Percentiles rank a stretch among this genome's conserved stretches.
phyloP scores from a whole-genome alignment of 1,139 yeast species.

The Yamadazyma jaroonii region DNA sequence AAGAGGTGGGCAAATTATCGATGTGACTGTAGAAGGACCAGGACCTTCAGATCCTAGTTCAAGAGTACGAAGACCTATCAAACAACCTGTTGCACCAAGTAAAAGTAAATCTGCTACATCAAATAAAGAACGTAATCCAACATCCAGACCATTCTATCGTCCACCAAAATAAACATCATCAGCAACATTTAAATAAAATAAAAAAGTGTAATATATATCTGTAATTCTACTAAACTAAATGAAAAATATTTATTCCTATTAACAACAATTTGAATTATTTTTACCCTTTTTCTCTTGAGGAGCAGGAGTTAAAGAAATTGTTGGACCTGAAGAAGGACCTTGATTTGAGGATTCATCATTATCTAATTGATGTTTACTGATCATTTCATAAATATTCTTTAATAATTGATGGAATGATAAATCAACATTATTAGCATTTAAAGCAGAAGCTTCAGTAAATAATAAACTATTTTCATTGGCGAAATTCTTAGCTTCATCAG shows the following conservation, averaged over 20 bases:
- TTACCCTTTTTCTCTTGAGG: constrained; percentile 75
- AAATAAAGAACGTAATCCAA: constrained; percentile 1
- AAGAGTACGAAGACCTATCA: constrained; percentile 43
- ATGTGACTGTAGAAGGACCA: constrained; percentile 76
- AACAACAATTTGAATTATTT: constrained; percentile 66
- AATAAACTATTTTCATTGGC: constrained; percentile 90
- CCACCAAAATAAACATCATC: neutral
- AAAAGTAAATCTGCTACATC: neutral
- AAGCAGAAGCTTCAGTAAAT: constrained; percentile 96
- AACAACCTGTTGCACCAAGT: constrained; percentile 19
- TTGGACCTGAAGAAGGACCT: constrained; percentile 74
- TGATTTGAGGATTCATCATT: constrained; percentile 41
- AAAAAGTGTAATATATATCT: too few species aligned
- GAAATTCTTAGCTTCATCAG: constrained; percentile 94
- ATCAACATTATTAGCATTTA: constrained; percentile 93
- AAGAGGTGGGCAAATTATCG: constrained; percentile 87
- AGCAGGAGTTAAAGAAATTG: constrained; percentile 90
- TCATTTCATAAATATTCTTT: constrained; percentile 91
- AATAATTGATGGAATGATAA: constrained; percentile 89
- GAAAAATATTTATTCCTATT: constrained; percentile 10
- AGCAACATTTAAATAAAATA: too few species aligned
- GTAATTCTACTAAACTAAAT: too few species aligned
- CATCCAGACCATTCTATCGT: constrained; percentile 2
- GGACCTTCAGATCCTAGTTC: constrained; percentile 54
- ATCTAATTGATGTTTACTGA: constrained; percentile 82